These are phyloP conservation scores for Pleurotus giganteus DNA, from an alignment of 768 basidiomycete genomes.

Conservation along the genomic window DNA sequence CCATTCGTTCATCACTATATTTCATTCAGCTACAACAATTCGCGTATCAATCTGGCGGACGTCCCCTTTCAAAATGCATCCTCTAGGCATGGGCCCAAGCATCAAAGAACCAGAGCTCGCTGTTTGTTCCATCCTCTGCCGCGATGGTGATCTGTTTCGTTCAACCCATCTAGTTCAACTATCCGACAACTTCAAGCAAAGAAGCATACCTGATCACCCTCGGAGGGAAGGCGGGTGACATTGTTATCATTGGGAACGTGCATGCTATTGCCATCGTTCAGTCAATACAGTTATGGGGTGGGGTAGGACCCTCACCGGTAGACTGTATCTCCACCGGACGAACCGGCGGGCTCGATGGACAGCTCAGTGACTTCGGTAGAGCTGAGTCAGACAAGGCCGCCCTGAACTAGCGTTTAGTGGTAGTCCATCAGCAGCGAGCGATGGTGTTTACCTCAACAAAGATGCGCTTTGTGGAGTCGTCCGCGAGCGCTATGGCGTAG, in stretches of 20 bases:
- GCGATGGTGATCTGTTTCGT: not conserved
- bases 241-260: not conserved
- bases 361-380: not conserved
- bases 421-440: not conserved
- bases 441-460: not conserved
- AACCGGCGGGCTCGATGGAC: not conserved
- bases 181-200: not conserved
- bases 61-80: no score
- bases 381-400: not conserved
- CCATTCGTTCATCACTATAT: no score
- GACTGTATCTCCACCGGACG: not conserved
- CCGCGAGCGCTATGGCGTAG: not conserved
- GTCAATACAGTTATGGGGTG: not conserved
- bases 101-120: not conserved
- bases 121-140: not conserved
- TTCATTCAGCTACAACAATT: no score
- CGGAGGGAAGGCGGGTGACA: not conserved
- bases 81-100: not conserved
- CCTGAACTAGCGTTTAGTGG: no score
- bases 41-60: no score
- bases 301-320: not conserved
- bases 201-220: not conserved
- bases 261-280: not conserved
- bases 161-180: no score
- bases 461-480: not conserved